A percentile compares a stretch with the other conserved stretches of the same genome.
Conservation (phyloP, 768 basidiomycete genomes). For the Russula virescens region DNA sequence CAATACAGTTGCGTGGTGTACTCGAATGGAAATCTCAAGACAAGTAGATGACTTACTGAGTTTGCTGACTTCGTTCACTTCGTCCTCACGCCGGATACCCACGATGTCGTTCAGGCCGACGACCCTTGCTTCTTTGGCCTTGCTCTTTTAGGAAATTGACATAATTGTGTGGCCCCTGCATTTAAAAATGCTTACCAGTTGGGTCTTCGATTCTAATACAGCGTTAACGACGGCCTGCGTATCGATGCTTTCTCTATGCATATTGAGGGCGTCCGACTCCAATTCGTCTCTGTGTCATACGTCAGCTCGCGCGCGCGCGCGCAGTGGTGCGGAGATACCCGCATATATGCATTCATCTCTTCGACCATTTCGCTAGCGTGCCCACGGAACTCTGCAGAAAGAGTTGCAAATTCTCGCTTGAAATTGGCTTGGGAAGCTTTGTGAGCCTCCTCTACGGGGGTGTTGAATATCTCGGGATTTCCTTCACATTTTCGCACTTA, state of each 20-base stretch:
- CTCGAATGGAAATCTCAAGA: not conserved
- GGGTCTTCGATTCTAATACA: constrained; percentile 11
- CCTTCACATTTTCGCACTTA: not conserved
- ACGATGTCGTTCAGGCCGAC: constrained; percentile 6
- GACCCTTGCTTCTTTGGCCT: constrained; percentile 9
- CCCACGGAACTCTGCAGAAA: constrained; percentile 13
- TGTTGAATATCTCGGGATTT: not conserved
- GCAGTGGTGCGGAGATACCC: not conserved
- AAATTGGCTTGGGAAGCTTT: constrained; percentile 1
- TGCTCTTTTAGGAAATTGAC: not conserved
- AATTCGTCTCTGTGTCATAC: constrained; percentile 5
- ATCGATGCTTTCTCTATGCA: not conserved
- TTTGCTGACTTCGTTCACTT: constrained; percentile 16
- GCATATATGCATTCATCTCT: constrained; percentile 23
- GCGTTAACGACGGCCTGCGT: constrained; percentile 1
- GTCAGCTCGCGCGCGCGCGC: not conserved
- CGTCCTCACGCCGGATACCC: constrained; percentile 10
- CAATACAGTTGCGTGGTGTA: not conserved
- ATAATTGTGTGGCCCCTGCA: not conserved
- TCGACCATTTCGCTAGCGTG: constrained; percentile 10
- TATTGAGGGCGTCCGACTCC: constrained; percentile 1
- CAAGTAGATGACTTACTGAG: constrained; percentile 10
- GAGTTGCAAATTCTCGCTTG: constrained; percentile 10
- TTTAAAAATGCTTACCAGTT: constrained; percentile 7
- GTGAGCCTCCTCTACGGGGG: constrained; percentile 1